These are phyloP conservation scores for Neodidymelliopsis sp. DNA, from an alignment of 2,329 filamentous ascomycete genomes.

Conservation along the genomic window DNA sequence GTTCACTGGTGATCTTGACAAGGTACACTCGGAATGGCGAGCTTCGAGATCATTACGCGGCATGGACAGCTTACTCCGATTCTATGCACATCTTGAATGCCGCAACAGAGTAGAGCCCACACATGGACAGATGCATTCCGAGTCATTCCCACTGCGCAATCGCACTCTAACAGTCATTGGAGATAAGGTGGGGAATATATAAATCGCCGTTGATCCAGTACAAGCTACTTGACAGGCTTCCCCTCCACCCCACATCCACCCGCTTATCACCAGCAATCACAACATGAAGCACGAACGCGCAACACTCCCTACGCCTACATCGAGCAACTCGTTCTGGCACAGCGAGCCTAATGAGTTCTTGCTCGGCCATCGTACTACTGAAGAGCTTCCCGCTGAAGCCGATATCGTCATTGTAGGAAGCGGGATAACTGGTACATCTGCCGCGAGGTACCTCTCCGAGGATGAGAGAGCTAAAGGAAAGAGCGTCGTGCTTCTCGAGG, in stretches of 20 bases:
- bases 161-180: neutral
- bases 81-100: neutral
- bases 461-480: constrained; percentile 54
- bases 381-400: constrained; percentile 65
- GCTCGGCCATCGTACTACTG: constrained; percentile 72
- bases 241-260: constrained; percentile 11
- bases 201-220: constrained; percentile 2
- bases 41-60: too few species aligned
- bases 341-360: constrained; percentile 69
- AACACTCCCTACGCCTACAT: constrained; percentile 65
- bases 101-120: neutral
- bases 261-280: constrained; percentile 4
- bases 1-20: too few species aligned
- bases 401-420: constrained; percentile 78
- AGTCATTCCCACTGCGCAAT: constrained; percentile 1
- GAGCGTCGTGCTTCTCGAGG: constrained; percentile 76
- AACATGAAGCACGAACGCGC: constrained; percentile 46
- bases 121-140: constrained; percentile 1
- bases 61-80: constrained; percentile 4
- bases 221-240: constrained; percentile 1
- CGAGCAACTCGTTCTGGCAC: constrained; percentile 77
- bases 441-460: constrained; percentile 67
- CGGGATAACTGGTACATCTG: constrained; percentile 78
- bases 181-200: constrained; percentile 8
- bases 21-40: too few species aligned